Evolutionary conservation across 331 rosid genomes (phyloP).

Genomic region (Dryas integrifolia): DNA sequence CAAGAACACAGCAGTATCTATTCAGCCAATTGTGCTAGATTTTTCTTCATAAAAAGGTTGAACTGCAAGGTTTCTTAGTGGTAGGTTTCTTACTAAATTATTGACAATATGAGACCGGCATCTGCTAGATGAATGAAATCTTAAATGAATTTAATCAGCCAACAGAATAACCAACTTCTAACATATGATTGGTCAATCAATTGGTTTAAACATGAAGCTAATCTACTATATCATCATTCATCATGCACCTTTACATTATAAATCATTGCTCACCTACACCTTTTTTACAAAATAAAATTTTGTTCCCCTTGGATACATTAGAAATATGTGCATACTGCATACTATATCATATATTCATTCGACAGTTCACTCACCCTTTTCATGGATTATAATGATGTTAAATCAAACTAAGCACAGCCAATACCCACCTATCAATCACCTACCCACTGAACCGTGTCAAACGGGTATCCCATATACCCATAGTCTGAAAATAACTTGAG

Average conservation of each 20-base stretch:
- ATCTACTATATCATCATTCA: too few species aligned
- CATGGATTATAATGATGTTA: background rate
- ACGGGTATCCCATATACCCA: background rate
- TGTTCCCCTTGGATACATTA: background rate
- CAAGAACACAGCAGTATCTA: too few species aligned
- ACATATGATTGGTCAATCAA: too few species aligned
- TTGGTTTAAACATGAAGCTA: too few species aligned
- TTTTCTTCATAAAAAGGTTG: too few species aligned
- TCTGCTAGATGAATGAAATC: background rate
- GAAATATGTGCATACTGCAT: background rate
- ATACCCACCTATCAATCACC: background rate
- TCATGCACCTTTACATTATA: too few species aligned
- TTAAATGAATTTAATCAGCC: background rate
- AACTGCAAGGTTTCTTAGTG: too few species aligned
- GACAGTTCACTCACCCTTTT: background rate
- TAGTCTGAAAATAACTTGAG: background rate
- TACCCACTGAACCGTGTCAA: slow-evolving; percentile 7
- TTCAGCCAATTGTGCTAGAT: too few species aligned
- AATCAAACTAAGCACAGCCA: background rate
- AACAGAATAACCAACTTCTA: too few species aligned
- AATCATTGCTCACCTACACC: too few species aligned
- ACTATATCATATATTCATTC: background rate
- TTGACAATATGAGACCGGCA: background rate
- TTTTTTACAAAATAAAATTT: background rate
- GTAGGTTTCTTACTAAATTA: background rate